Base-by-base conservation (phyloP, 1,284 basidiomycete species). In the Apiotrichum mycotoxinovorans region DNA sequence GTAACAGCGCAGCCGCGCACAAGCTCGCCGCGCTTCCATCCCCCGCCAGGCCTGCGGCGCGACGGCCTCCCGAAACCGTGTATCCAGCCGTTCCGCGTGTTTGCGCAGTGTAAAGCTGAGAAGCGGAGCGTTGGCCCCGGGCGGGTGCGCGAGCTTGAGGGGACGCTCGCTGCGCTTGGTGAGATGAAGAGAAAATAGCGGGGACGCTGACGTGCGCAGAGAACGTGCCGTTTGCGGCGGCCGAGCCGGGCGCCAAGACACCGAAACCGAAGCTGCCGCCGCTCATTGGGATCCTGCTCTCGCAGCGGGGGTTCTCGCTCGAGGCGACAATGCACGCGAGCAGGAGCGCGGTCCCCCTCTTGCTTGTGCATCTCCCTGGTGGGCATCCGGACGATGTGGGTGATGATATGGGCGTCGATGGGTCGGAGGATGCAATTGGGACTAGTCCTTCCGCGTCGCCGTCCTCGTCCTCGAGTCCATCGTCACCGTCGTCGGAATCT, bases 71-170 rank as follows among this genome's bases (percentile, higher is more conserved):
- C 53, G 2, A 33, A 56, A 8, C 33, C 48, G 5, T 40, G 50
- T 17, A 47, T 53, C 25, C 20, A 70, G 33, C 80, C 87, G 0
- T 65, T 91, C 1, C 85, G 91, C 35, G 82, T 95, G n/a, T 68
- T 94, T 18, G 90, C 82, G 0, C 91, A 95, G 68, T 96, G 92
- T 80, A 96, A 96, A 78, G 90, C 90, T 0, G 88, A 91, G 68
- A 85, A 84, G 74, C 86, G 85, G 73, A 87, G 86, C 68, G 75
- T 87, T 35, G 84, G 88, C 0, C 90, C 91, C 1, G 84, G 84
- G 8, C 85, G 87, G 63, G 83, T 95, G 1, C 84, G 92, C 41
- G 91, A 96, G 74, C 80, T 95, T 75, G 91, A 95, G 71, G 91
- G 91, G 18, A 89, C 91, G 18, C 75, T 88, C 58, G 81, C 62